Conservation (phyloP, 2,329 filamentous ascomycete species). For the Cordyceps cateniannulata region DNA sequence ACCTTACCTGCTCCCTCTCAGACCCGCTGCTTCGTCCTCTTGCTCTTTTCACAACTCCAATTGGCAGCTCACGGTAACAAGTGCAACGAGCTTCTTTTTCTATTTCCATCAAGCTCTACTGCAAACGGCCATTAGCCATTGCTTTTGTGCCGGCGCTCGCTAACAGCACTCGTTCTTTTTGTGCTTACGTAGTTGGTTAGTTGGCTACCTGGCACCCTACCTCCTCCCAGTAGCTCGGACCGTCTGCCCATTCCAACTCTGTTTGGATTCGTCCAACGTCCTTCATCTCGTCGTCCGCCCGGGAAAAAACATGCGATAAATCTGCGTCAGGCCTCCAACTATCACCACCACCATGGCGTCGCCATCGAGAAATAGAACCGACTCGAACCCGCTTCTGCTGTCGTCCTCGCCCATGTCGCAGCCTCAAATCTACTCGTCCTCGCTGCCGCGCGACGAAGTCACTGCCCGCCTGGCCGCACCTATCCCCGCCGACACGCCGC, state of each 20-base stretch:
- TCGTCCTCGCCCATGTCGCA: constrained; percentile 44
- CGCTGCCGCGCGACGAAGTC: constrained; percentile 50
- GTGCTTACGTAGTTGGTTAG: not conserved
- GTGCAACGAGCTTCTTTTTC: not conserved
- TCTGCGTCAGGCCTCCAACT: not conserved
- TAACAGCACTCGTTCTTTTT: not conserved
- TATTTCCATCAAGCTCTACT: not conserved
- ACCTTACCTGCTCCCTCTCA: not conserved
- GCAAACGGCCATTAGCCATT: not conserved
- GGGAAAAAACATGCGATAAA: constrained; percentile 9
- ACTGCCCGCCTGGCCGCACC: constrained; percentile 57
- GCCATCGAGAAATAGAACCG: constrained; percentile 11
- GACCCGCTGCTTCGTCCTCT: constrained; percentile 1
- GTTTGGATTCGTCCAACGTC: not conserved
- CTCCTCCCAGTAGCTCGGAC: not conserved
- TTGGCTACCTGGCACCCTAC: too few relatives aligned
- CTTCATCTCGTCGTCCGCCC: not conserved
- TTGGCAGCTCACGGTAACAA: not conserved
- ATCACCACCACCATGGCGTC: constrained; percentile 10
- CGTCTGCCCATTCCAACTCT: not conserved
- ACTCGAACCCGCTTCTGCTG: constrained; percentile 19
- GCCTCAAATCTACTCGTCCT: constrained; percentile 42
- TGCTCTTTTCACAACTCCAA: not conserved
- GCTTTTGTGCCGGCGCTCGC: not conserved
- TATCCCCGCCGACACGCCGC: constrained; percentile 35